Conservation (phyloP, 371 early-diverging fungal genomes). For the Massospora cicadina region DNA sequence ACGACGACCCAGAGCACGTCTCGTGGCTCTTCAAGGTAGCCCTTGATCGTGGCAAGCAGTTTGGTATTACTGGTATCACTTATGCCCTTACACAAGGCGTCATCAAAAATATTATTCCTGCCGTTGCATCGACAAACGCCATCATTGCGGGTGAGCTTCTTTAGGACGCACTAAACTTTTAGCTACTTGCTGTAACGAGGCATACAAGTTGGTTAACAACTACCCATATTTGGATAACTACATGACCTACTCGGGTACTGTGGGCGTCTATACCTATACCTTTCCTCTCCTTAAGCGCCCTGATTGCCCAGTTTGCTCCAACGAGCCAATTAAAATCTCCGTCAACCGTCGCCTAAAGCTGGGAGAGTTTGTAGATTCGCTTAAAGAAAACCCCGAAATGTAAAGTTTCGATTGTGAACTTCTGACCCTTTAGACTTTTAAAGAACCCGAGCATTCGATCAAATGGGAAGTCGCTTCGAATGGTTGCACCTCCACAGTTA, state of each 20-base stretch:
- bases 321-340: slow-evolving; percentile 21
- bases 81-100: slow-evolving; percentile 90
- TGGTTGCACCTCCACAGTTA: slow-evolving; percentile 56
- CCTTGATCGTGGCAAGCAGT: slow-evolving; percentile 45
- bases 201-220: slow-evolving; percentile 71
- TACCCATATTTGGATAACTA: slow-evolving; percentile 71
- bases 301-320: slow-evolving; percentile 85
- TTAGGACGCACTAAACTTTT: neutral
- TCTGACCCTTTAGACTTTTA: slow-evolving; percentile 32
- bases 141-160: slow-evolving; percentile 30
- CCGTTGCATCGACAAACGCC: slow-evolving; percentile 59
- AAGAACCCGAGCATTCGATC: slow-evolving; percentile 55
- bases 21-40: slow-evolving; percentile 72
- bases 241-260: slow-evolving; percentile 88
- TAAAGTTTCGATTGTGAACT: slow-evolving; percentile 19
- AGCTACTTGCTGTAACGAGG: slow-evolving; percentile 91
- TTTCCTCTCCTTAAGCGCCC: slow-evolving; percentile 67
- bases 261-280: slow-evolving; percentile 76
- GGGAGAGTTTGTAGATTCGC: slow-evolving; percentile 49
- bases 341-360: slow-evolving; percentile 27
- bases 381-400: slow-evolving; percentile 51
- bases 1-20: slow-evolving; percentile 81
- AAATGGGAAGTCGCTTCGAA: slow-evolving; percentile 40
- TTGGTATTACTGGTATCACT: slow-evolving; percentile 75
- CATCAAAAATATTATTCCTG: slow-evolving; percentile 66